Evolutionary conservation across 2,329 filamentous ascomycete genomes (phyloP), one percentile per base, ranked within the genome.

Genomic region (Pyrenochaeta sp.): DNA sequence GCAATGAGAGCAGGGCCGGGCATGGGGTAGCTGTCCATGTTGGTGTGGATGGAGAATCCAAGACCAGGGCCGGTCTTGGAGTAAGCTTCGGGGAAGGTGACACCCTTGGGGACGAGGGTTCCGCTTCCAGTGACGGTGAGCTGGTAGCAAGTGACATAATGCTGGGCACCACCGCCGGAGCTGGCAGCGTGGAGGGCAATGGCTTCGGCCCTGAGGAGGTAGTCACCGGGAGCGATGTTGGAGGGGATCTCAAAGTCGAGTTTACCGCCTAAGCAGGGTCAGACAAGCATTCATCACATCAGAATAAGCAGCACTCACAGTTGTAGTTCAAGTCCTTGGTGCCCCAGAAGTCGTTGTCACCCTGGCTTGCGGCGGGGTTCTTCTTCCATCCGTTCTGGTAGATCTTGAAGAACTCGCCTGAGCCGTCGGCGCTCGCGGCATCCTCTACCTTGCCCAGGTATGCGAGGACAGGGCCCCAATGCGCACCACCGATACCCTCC

Each of bases 401-500:
- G 35, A 77, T 53, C 65, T 74, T 77, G 54, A 79, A 83, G 65
- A 80, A 79, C 47, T 73, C 70, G 19, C 77, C 77, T 8, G 74
- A 72, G 24, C 78, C 78, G 39, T 77, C 74, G 36, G 68, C 66
- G 13, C 60, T 53, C 19, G 70, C 67, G 11, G 71, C 68, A 3
- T 79, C 77, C 13, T 64, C 59, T 9, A 64, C 60, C 44, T 61
- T 60, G 37, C 53, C 48, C 56, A 82, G 76, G 63, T 79, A 83
- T 43, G 77, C 79, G 51, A 79, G 73, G 57, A 82, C 65, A 24
- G 80, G 80, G 7, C 80, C 80, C 65, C 74, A 69, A 71, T 82
- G 80, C 32, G 75, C 59, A 27, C 61, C 61, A 22, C 61, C 61
- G 24, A 64, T 51, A 17, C 48, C 61, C 45, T 64, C 53, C 41